Evolutionary conservation across 2,329 filamentous ascomycete species (phyloP).

Genomic region (Trichoderma harzianum): DNA sequence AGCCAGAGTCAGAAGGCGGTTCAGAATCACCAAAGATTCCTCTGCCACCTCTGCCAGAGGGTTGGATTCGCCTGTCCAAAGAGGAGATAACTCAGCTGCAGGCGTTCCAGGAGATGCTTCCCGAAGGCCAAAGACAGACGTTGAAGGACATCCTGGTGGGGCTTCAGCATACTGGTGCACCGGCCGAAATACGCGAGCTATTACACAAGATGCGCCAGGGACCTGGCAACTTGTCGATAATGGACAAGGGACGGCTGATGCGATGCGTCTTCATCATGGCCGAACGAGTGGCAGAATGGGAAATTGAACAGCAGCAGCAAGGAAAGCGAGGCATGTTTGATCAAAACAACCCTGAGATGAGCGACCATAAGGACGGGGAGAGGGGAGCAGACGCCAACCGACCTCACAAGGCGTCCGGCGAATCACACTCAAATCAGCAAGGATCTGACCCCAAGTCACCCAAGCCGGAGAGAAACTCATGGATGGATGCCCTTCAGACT

Average conservation of each 20-base stretch:
- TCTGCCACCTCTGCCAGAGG: conserved; percentile 38
- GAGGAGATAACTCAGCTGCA: conserved; percentile 53
- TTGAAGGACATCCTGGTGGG: conserved; percentile 59
- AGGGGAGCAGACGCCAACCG: conserved; percentile 21
- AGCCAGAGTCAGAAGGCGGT: conserved; percentile 21
- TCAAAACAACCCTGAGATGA: conserved; percentile 25
- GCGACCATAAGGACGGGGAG: conserved; percentile 23
- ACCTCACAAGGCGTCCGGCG: conserved; percentile 21
- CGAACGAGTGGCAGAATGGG: conserved; percentile 34
- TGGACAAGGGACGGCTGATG: conserved; percentile 38
- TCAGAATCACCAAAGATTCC: conserved; percentile 27
- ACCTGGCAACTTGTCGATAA: conserved; percentile 50
- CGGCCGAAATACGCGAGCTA: conserved; percentile 61
- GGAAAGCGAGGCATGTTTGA: conserved; percentile 23
- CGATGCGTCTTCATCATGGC: conserved; percentile 37
- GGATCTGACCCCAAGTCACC: conserved; percentile 29
- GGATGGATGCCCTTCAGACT: conserved; percentile 36
- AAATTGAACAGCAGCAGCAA: conserved; percentile 23
- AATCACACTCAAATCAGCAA: conserved; percentile 27
- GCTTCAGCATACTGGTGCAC: conserved; percentile 67
- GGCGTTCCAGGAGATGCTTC: conserved; percentile 59
- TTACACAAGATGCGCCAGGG: conserved; percentile 51
- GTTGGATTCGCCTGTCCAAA: conserved; percentile 46
- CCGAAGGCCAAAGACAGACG: conserved; percentile 56
- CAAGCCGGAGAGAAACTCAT: conserved; percentile 34